phyloP scores from a whole-genome alignment of 139 green algal genomes.

The Volvox africanus region DNA sequence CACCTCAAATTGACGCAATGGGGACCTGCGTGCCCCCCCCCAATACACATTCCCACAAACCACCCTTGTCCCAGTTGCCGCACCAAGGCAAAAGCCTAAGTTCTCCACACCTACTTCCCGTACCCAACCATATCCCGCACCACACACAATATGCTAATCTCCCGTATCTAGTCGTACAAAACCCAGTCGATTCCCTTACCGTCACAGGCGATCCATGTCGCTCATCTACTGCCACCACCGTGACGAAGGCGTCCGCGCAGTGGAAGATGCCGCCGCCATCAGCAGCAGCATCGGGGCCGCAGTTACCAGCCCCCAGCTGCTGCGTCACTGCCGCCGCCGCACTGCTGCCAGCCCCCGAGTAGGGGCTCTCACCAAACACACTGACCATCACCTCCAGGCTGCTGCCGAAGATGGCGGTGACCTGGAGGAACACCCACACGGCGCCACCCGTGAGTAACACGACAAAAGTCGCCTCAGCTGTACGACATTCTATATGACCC shows the following conservation, averaged over 20 bases:
- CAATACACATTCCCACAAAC: too few species aligned
- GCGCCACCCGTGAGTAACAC: too few species aligned
- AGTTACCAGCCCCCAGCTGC: neutral
- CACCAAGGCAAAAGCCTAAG: too few species aligned
- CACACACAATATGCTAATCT: too few species aligned
- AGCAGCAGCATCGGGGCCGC: neutral
- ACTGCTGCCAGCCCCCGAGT: slow-evolving; percentile 33
- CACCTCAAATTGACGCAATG: too few species aligned
- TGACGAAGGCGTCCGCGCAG: slow-evolving; percentile 79
- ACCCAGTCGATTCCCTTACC: neutral
- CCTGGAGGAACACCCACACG: slow-evolving; percentile 52
- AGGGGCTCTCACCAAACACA: slow-evolving; percentile 81
- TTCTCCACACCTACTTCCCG: too few species aligned
- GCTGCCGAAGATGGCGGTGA: slow-evolving; percentile 82
- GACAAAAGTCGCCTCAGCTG: too few species aligned
- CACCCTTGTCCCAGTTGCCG: too few species aligned
- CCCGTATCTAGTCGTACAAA: too few species aligned
- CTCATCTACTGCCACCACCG: slow-evolving; percentile 76
- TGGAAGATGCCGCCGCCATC: slow-evolving; percentile 66
- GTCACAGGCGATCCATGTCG: slow-evolving; percentile 12
- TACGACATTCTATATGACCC: too few species aligned
- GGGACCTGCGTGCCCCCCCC: too few species aligned
- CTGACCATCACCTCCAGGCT: slow-evolving; percentile 83
- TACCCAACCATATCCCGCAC: too few species aligned
- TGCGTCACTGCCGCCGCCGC: neutral